Evolutionary conservation across 352 stramenopile genomes (phyloP).

Genomic region (Globisporangium spinosum): DNA sequence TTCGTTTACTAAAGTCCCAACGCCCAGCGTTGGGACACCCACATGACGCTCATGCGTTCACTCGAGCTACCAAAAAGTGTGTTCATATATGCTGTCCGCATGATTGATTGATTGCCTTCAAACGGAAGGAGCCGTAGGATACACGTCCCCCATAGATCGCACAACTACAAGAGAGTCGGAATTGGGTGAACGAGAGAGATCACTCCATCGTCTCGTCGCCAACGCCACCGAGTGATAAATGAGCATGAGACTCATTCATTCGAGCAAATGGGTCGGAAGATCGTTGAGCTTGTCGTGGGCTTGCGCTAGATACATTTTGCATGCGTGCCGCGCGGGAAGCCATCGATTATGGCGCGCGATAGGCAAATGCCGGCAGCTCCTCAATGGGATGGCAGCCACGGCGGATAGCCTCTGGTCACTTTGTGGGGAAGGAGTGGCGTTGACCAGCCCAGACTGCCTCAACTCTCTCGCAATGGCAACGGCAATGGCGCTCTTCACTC

Average conservation of each 20-base stretch:
- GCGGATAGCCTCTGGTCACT: not conserved
- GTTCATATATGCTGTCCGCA: not conserved
- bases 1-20: too few relatives aligned
- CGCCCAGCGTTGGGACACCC: too few relatives aligned
- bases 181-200: not conserved
- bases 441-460: not conserved
- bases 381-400: not conserved
- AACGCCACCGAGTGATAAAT: not conserved
- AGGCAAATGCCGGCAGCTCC: not conserved
- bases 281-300: slow-evolving; percentile 9
- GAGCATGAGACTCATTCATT: not conserved
- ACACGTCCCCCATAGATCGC: too few relatives aligned
- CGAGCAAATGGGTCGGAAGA: slow-evolving; percentile 1
- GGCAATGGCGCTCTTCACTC: slow-evolving; percentile 2
- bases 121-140: too few relatives aligned
- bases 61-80: not conserved
- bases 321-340: not conserved
- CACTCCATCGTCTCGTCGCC: slow-evolving; percentile 2
- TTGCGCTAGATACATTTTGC: not conserved
- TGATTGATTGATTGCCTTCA: not conserved
- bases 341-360: not conserved
- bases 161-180: not conserved
- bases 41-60: not conserved
- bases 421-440: not conserved
- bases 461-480: not conserved